Percentiles rank a stretch among this genome's conserved stretches.
Evolutionary conservation across 1,139 yeast genomes (phyloP).

Genomic region (Geotrichum reessii): DNA sequence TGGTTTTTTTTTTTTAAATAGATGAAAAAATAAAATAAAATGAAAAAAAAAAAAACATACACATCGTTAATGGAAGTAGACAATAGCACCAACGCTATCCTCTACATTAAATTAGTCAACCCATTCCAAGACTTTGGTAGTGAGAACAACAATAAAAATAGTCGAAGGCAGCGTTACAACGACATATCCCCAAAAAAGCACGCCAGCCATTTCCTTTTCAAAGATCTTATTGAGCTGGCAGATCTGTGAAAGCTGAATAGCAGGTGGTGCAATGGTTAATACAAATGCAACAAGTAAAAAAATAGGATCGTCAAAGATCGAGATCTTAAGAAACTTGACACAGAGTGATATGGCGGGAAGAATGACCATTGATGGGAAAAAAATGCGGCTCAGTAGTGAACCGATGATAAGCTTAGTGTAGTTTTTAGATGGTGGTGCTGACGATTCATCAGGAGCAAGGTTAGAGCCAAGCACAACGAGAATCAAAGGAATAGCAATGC

Average conservation of each 20-base stretch:
- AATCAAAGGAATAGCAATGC: slow-evolving; percentile 80
- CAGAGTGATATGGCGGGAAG: slow-evolving; percentile 62
- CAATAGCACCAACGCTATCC: background rate
- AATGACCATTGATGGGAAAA: slow-evolving; percentile 61
- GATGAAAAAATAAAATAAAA: background rate
- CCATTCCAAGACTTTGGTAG: slow-evolving; percentile 60
- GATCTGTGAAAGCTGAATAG: slow-evolving; percentile 76
- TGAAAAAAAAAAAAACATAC: background rate
- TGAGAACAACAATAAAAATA: slow-evolving; percentile 60
- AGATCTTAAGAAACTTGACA: slow-evolving; percentile 59
- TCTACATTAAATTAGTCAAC: slow-evolving; percentile 22
- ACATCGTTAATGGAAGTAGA: background rate
- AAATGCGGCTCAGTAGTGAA: slow-evolving; percentile 68
- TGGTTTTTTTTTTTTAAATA: too few relatives aligned
- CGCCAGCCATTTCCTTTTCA: slow-evolving; percentile 80
- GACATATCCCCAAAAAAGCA: slow-evolving; percentile 82
- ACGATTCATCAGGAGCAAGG: slow-evolving; percentile 37
- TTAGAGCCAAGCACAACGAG: slow-evolving; percentile 58
- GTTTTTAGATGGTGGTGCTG: slow-evolving; percentile 47
- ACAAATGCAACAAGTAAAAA: slow-evolving; percentile 71
- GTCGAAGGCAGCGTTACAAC: slow-evolving; percentile 74
- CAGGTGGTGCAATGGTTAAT: slow-evolving; percentile 76
- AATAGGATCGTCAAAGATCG: slow-evolving; percentile 79
- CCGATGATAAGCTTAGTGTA: slow-evolving; percentile 58
- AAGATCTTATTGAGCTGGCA: slow-evolving; percentile 71